Evolutionary conservation across 306 rosid genomes (phyloP).

Genomic region (Rubus idaeus): DNA sequence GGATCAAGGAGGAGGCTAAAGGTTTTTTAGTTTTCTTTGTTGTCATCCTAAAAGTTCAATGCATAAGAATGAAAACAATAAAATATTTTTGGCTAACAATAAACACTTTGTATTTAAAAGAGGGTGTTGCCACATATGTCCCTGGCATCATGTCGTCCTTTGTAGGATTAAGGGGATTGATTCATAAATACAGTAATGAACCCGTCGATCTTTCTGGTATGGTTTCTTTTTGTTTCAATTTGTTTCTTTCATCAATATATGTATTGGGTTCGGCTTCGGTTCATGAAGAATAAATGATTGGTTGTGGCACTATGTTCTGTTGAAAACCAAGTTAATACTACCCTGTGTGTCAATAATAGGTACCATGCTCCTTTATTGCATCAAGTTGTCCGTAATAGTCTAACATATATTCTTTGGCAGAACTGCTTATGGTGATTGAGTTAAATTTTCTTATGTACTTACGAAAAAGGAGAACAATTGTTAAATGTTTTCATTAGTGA

Average conservation of each 20-base stretch:
- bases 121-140: not conserved
- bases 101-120: not conserved
- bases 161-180: not conserved
- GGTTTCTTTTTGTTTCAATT: not conserved
- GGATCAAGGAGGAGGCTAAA: not conserved
- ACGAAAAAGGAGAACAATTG: not conserved
- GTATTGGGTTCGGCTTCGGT: not conserved
- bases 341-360: not conserved
- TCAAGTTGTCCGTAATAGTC: not conserved
- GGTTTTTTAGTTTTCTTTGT: not conserved
- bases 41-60: not conserved
- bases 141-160: not conserved
- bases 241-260: not conserved
- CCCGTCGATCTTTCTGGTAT: not conserved
- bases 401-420: not conserved
- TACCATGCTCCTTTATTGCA: not conserved
- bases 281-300: not conserved
- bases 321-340: not conserved
- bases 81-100: not conserved
- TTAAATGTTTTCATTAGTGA: not conserved
- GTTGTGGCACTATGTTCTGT: not conserved
- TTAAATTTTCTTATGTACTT: not conserved
- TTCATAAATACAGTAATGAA: not conserved
- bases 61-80: not conserved
- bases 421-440: not conserved